These are phyloP conservation scores for Cryomyces minteri DNA, from an alignment of 495 filamentous ascomycete genomes.

Conservation along the genomic window DNA sequence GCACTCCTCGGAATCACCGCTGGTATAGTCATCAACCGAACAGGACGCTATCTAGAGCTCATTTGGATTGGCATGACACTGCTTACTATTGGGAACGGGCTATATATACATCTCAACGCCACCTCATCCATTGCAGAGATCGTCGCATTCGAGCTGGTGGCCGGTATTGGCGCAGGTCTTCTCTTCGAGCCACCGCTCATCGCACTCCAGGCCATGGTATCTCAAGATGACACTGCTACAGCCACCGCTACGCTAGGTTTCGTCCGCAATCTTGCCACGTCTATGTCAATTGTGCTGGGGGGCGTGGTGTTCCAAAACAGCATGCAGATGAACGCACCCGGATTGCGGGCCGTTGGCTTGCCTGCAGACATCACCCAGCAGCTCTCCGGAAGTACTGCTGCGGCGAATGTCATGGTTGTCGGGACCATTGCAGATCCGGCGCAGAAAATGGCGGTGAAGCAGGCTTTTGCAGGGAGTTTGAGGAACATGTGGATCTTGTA, in stretches of 20 bases:
- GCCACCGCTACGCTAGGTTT: slow-evolving; percentile 18
- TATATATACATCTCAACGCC: slow-evolving; percentile 28
- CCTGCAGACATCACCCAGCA: slow-evolving; percentile 17
- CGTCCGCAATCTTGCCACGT: slow-evolving; percentile 14
- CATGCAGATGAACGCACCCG: slow-evolving; percentile 26
- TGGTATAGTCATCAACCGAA: slow-evolving; percentile 38
- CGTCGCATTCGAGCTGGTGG: slow-evolving; percentile 17
- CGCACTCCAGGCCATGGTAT: slow-evolving; percentile 16
- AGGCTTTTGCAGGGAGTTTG: slow-evolving; percentile 40
- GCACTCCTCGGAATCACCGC: slow-evolving; percentile 28
- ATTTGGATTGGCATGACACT: slow-evolving; percentile 30
- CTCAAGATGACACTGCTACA: slow-evolving; percentile 14
- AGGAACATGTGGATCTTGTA: slow-evolving; percentile 45
- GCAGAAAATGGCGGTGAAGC: slow-evolving; percentile 28
- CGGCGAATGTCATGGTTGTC: slow-evolving; percentile 31
- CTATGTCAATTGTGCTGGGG: slow-evolving; percentile 18
- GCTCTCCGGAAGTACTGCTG: slow-evolving; percentile 30
- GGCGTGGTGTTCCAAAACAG: slow-evolving; percentile 31
- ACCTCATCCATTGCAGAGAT: slow-evolving; percentile 25
- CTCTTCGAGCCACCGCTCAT: slow-evolving; percentile 20
- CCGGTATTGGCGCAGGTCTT: slow-evolving; percentile 14
- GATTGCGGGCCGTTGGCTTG: slow-evolving; percentile 29
- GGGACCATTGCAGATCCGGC: slow-evolving; percentile 23
- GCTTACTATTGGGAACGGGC: slow-evolving; percentile 31
- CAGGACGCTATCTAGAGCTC: slow-evolving; percentile 38